Conservation (phyloP, 2,329 filamentous ascomycete genomes). For the Venturia aucupariae region DNA sequence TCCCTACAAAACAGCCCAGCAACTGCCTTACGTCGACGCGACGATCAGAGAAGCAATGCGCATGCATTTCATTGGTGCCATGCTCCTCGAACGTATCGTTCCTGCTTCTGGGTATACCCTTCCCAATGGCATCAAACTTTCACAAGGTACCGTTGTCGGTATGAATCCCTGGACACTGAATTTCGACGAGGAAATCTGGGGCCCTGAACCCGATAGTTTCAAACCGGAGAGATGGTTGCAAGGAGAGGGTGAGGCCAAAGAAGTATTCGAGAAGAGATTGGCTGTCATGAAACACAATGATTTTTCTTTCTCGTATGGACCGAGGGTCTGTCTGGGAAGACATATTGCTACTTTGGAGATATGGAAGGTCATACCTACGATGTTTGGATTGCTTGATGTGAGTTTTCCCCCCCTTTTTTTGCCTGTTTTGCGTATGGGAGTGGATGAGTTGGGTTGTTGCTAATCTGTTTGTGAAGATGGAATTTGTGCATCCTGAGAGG, state of each 20-base stretch:
- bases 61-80: slow-evolving; percentile 41
- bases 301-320: slow-evolving; percentile 40
- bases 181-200: slow-evolving; percentile 23
- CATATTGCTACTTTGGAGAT: slow-evolving; percentile 46
- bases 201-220: slow-evolving; percentile 23
- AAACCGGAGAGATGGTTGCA: slow-evolving; percentile 29
- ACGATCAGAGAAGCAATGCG: slow-evolving; percentile 44
- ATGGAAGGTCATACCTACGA: slow-evolving; percentile 31
- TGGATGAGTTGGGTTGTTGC: neutral
- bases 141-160: slow-evolving; percentile 20
- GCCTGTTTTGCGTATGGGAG: neutral
- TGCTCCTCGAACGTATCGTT: slow-evolving; percentile 41
- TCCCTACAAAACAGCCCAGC: slow-evolving; percentile 20
- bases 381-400: slow-evolving; percentile 11
- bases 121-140: neutral
- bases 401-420: neutral
- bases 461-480: neutral
- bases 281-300: slow-evolving; percentile 8
- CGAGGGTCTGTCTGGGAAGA: slow-evolving; percentile 39
- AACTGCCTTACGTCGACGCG: slow-evolving; percentile 39
- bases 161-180: slow-evolving; percentile 25
- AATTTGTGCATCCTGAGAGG: slow-evolving; percentile 1
- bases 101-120: slow-evolving; percentile 24
- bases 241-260: neutral
- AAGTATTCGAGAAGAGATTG: slow-evolving; percentile 1